Percentiles rank a stretch among this genome's conserved stretches.
phyloP scores from a whole-genome alignment of 139 green algal genomes.

The Desmodesmus armatus region DNA sequence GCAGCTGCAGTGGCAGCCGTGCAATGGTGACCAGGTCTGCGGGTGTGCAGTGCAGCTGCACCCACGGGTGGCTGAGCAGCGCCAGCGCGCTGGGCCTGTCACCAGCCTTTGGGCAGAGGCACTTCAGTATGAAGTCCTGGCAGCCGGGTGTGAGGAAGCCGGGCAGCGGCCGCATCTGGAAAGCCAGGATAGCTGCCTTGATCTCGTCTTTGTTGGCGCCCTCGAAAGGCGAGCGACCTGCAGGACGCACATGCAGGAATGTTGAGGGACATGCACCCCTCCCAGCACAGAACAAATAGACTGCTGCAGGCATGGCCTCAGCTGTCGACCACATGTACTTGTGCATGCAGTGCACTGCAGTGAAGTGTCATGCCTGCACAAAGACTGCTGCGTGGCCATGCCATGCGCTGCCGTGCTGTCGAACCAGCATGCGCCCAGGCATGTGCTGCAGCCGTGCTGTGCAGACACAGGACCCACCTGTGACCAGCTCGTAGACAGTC shows the following conservation, averaged over 20 bases:
- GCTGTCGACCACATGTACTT: no score
- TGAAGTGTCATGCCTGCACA: no score
- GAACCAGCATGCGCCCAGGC: no score
- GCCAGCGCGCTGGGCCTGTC: constrained; percentile 44
- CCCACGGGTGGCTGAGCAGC: constrained; percentile 49
- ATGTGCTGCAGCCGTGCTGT: neutral
- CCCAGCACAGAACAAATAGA: no score
- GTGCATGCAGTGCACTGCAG: no score
- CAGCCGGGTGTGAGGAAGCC: constrained; percentile 54
- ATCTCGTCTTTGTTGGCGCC: constrained; percentile 71
- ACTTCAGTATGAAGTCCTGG: constrained; percentile 57
- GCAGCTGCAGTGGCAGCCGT: constrained; percentile 36
- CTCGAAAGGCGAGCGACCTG: constrained; percentile 65
- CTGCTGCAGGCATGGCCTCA: no score
- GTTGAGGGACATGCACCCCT: no score
- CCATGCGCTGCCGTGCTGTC: no score
- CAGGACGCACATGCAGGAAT: no score
- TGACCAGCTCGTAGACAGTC: constrained; percentile 82
- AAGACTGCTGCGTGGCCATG: no score
- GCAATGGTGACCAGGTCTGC: constrained; percentile 7
- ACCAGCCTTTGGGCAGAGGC: constrained; percentile 42
- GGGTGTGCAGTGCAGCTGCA: constrained; percentile 11
- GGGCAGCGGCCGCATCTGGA: constrained; percentile 60
- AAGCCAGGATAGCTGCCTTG: constrained; percentile 62
- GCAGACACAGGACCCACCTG: no score